phyloP scores from a whole-genome alignment of 352 stramenopile genomes.

The Blastocystis sp. region DNA sequence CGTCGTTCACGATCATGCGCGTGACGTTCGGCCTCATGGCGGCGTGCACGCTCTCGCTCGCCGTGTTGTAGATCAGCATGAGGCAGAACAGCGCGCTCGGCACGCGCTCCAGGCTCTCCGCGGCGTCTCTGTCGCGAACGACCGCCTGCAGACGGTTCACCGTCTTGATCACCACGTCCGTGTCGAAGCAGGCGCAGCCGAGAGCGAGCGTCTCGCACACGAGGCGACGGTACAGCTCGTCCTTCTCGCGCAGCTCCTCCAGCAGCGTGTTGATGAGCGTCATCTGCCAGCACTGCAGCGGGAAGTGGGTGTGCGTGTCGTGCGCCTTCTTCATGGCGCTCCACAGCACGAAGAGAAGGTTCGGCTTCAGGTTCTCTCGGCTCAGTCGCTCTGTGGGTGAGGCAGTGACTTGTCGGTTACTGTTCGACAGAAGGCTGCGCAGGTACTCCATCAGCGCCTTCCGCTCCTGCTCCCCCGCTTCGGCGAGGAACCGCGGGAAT shows the following conservation, averaged over 20 bases:
- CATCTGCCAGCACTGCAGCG: neutral
- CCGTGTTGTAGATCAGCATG: neutral
- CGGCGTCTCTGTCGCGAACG: no score
- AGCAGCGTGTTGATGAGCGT: neutral
- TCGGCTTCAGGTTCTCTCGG: no score
- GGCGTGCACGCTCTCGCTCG: neutral
- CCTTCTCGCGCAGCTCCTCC: neutral
- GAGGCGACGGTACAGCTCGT: neutral
- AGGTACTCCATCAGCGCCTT: no score
- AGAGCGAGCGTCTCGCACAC: neutral
- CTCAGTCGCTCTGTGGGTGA: no score
- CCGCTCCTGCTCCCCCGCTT: no score
- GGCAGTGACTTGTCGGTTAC: no score
- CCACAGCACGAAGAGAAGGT: no score
- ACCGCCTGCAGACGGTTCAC: constrained; percentile 1
- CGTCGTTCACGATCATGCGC: neutral
- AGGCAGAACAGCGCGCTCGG: neutral
- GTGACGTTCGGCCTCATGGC: neutral
- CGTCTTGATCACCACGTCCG: neutral
- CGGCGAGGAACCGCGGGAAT: no score
- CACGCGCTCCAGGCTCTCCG: no score
- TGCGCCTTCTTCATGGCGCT: no score
- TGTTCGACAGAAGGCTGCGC: no score
- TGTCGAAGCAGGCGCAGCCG: neutral
- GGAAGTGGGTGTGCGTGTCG: no score